Evolutionary conservation across 2,329 filamentous ascomycete genomes (phyloP).

Genomic region (Raffaelea ambrosiae): DNA sequence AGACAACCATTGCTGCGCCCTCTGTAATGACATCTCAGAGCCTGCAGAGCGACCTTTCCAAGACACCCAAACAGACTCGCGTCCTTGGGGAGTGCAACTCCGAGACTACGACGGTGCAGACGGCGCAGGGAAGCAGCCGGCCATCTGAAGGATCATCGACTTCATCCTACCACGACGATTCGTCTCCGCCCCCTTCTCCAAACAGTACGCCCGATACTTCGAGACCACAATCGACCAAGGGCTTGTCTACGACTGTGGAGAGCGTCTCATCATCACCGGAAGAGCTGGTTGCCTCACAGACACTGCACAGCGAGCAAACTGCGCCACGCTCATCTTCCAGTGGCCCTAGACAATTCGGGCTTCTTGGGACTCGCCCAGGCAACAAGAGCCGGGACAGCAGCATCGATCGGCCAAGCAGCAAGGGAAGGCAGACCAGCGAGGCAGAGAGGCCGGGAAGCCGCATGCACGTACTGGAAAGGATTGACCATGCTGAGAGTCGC

Average conservation of each 20-base stretch:
- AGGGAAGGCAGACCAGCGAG: background rate
- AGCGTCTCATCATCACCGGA: constrained; percentile 3
- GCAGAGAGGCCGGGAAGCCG: constrained; percentile 4
- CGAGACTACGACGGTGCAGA: constrained; percentile 1
- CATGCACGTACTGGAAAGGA: background rate
- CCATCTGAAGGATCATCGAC: constrained; percentile 25
- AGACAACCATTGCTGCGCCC: background rate
- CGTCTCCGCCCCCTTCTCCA: constrained; percentile 24
- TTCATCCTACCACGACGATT: constrained; percentile 31
- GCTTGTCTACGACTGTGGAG: constrained; percentile 15
- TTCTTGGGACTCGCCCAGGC: background rate
- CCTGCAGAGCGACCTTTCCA: background rate
- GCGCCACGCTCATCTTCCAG: background rate
- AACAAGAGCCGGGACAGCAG: background rate
- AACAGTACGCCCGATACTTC: constrained; percentile 32
- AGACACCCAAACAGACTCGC: constrained; percentile 7
- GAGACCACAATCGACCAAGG: constrained; percentile 31
- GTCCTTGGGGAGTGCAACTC: constrained; percentile 9
- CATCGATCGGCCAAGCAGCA: constrained; percentile 4
- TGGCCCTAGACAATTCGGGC: background rate
- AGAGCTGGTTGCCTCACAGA: background rate
- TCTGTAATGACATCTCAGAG: background rate
- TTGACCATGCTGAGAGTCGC: background rate
- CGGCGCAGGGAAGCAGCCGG: background rate
- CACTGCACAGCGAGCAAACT: too few species aligned